These are phyloP conservation scores for Balakata baccata DNA, from an alignment of 345 rosid species.

Conservation along the genomic window DNA sequence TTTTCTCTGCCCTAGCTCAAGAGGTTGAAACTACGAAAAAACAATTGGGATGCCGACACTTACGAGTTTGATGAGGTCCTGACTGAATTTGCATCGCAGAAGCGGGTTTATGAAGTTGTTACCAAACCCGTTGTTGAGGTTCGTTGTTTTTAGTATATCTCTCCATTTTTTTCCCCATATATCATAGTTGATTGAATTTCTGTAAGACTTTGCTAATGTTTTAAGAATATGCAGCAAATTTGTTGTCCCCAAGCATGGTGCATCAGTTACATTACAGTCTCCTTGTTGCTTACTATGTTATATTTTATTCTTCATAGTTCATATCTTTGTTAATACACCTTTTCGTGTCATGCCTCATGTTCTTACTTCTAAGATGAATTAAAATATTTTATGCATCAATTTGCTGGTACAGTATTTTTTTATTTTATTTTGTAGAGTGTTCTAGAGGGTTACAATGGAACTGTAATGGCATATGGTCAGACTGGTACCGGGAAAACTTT, in stretches of 20 bases:
- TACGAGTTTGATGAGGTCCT: slow-evolving; percentile 36
- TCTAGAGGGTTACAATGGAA: slow-evolving; percentile 33
- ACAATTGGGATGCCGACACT: slow-evolving; percentile 36
- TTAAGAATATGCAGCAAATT: background rate
- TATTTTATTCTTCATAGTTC: background rate
- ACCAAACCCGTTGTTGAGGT: slow-evolving; percentile 41
- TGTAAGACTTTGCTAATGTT: background rate
- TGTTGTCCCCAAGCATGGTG: background rate
- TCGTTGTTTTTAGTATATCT: slow-evolving; percentile 2
- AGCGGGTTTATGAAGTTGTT: slow-evolving; percentile 37
- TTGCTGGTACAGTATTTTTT: background rate
- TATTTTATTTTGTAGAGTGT: slow-evolving; percentile 22
- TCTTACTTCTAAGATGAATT: background rate
- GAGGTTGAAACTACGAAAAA: slow-evolving; percentile 34
- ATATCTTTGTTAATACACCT: background rate
- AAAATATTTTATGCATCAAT: background rate
- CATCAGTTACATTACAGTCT: background rate
- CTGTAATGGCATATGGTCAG: slow-evolving; percentile 41
- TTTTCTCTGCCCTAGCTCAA: slow-evolving; percentile 19
- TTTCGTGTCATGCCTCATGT: background rate
- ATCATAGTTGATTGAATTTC: background rate
- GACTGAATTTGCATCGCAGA: slow-evolving; percentile 38
- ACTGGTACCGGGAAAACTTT: slow-evolving; percentile 38
- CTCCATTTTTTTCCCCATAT: background rate
- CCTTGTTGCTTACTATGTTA: background rate